These are phyloP conservation scores for Parafenestella ontariensis DNA, from an alignment of 2,329 filamentous ascomycete genomes.

Conservation along the genomic window DNA sequence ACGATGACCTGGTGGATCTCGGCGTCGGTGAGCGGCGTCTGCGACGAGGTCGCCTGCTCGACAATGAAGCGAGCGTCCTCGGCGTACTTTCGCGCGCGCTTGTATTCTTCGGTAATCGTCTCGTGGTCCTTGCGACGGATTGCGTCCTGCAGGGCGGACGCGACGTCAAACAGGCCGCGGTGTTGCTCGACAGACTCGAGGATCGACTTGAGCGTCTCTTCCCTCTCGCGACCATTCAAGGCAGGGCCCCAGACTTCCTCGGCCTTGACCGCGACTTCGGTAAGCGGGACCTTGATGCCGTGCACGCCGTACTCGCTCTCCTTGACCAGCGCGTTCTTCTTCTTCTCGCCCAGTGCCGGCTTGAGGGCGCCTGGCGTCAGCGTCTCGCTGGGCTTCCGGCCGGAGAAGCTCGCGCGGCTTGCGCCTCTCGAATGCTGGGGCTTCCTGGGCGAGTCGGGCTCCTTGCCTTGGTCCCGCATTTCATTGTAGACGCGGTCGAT, in stretches of 20 bases:
- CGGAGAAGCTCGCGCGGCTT: conserved; percentile 66
- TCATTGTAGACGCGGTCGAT: conserved; percentile 99
- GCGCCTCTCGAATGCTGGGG: conserved; percentile 69
- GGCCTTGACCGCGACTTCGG: conserved; percentile 91
- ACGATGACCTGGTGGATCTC: conserved; percentile 87
- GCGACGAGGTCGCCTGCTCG: conserved; percentile 56
- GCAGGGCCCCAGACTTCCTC: conserved; percentile 98
- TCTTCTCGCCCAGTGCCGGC: conserved; percentile 60
- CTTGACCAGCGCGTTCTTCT: conserved; percentile 90
- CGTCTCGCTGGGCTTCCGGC: conserved; percentile 56
- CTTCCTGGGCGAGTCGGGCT: conserved; percentile 42
- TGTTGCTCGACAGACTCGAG: conserved; percentile 78
- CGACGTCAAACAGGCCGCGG: conserved; percentile 82
- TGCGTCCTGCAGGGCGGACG: conserved; percentile 76
- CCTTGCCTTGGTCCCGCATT: conserved; percentile 78
- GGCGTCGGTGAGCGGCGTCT: conserved; percentile 70
- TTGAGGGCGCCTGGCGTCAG: conserved; percentile 35
- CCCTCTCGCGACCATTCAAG: conserved; percentile 86
- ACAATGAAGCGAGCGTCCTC: conserved; percentile 78
- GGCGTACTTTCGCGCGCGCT: conserved; percentile 79
- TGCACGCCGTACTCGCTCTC: conserved; percentile 67
- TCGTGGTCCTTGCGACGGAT: conserved; percentile 94
- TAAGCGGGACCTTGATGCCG: conserved; percentile 80
- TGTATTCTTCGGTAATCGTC: conserved; percentile 83
- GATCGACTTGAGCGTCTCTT: conserved; percentile 82